Percentiles rank a stretch among this genome's conserved stretches.
Evolutionary conservation across 306 rosid genomes (phyloP).

Genomic region (Sicyos baderoa): DNA sequence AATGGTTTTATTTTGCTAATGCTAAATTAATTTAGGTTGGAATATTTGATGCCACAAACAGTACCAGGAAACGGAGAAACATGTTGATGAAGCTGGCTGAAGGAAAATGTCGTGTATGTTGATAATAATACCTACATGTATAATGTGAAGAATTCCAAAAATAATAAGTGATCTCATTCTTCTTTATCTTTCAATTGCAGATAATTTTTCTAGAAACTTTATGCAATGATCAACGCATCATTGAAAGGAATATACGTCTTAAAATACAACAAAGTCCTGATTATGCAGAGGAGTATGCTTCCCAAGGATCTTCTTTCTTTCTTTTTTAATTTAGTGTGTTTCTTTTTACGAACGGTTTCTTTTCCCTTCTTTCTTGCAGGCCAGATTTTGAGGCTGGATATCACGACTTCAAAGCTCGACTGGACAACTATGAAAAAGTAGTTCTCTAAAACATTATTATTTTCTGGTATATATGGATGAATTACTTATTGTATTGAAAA

Average conservation of each 20-base stretch:
- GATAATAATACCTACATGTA: slow-evolving; percentile 13
- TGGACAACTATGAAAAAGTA: slow-evolving; percentile 78
- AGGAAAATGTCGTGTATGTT: slow-evolving; percentile 94
- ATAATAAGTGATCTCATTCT: slow-evolving; percentile 14
- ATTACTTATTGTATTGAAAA: slow-evolving; percentile 4
- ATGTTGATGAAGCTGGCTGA: slow-evolving; percentile 99
- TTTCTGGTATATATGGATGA: slow-evolving; percentile 16
- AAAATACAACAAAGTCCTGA: slow-evolving; percentile 99
- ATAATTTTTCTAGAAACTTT: slow-evolving; percentile 92
- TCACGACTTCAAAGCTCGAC: slow-evolving; percentile 75
- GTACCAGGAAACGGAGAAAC: slow-evolving; percentile 66
- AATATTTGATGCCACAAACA: slow-evolving; percentile 97
- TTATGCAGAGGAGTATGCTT: slow-evolving; percentile 93
- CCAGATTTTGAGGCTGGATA: slow-evolving; percentile 89
- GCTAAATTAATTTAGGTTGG: slow-evolving; percentile 61
- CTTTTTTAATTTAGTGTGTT: slow-evolving; percentile 15
- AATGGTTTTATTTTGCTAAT: slow-evolving; percentile 21
- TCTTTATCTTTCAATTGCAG: slow-evolving; percentile 38
- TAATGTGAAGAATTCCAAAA: slow-evolving; percentile 16
- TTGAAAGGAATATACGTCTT: slow-evolving; percentile 88
- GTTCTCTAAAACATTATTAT: slow-evolving; percentile 22
- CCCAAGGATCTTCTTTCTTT: slow-evolving; percentile 23
- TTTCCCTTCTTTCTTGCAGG: slow-evolving; percentile 44
- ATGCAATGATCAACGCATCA: slow-evolving; percentile 83
- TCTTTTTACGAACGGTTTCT: slow-evolving; percentile 12